Percentiles rank a stretch among this genome's conserved stretches.
Evolutionary conservation across 1,284 basidiomycete genomes (phyloP).

Genomic region (Cryptococcus deneoformans): DNA sequence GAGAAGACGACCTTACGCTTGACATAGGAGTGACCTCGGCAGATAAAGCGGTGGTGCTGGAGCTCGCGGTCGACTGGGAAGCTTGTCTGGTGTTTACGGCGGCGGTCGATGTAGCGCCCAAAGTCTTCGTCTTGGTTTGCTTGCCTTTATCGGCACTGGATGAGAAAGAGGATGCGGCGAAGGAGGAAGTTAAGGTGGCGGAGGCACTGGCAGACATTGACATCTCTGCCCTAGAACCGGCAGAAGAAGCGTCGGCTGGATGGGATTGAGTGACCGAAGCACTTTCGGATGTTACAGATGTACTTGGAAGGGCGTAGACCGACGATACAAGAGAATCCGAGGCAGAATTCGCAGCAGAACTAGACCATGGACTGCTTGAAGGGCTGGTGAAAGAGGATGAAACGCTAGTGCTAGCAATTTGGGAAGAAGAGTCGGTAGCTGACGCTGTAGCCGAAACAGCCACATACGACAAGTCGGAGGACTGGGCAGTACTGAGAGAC

Average conservation of each 20-base stretch:
- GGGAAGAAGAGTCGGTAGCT: background rate
- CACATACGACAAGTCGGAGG: background rate
- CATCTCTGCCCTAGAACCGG: background rate
- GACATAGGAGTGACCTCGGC: background rate
- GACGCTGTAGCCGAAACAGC: slow-evolving; percentile 2
- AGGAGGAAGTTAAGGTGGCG: background rate
- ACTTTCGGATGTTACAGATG: background rate
- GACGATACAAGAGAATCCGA: too few relatives aligned
- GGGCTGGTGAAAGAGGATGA: slow-evolving; percentile 1
- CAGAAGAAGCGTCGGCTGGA: background rate
- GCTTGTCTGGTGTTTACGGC: slow-evolving; percentile 3
- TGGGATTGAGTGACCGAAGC: background rate
- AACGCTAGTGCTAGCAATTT: background rate
- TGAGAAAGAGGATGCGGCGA: slow-evolving; percentile 2
- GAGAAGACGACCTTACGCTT: background rate
- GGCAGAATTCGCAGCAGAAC: background rate
- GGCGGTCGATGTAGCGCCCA: background rate
- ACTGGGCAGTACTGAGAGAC: background rate
- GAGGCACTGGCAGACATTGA: background rate
- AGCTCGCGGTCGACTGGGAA: slow-evolving; percentile 3
- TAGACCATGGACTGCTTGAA: background rate
- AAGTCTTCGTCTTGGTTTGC: background rate
- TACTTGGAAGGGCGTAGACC: background rate
- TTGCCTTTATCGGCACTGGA: background rate
- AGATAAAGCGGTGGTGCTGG: slow-evolving; percentile 2